Percentiles rank a stretch among this genome's conserved stretches.
These are phyloP conservation scores for Oropetium thomaeum DNA, from an alignment of 176 grass and related monocot genomes.

Conservation along the genomic window DNA sequence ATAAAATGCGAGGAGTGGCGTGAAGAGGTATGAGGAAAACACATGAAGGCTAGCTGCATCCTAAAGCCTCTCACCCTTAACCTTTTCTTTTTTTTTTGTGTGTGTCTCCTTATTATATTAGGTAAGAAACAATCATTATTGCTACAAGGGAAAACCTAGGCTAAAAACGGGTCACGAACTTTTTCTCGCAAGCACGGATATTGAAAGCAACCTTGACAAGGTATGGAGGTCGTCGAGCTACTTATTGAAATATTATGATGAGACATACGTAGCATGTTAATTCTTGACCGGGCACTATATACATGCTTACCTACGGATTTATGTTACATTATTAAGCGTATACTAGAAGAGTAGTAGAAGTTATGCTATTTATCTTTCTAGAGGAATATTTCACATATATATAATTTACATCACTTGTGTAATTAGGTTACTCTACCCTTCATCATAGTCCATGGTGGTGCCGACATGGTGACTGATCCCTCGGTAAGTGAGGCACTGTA, in stretches of 20 bases:
- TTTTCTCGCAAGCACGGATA: constrained; percentile 56
- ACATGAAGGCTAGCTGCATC: not conserved
- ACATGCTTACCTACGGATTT: not conserved
- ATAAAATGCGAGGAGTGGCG: constrained; percentile 48
- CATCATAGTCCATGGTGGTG: constrained; percentile 59
- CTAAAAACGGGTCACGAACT: constrained; percentile 57
- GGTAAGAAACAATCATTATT: constrained; percentile 60
- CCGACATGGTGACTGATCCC: constrained; percentile 50
- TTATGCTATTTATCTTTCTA: not conserved
- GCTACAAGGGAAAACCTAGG: constrained; percentile 69
- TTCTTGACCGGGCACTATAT: not conserved
- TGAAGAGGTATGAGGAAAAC: constrained; percentile 44
- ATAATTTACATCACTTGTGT: not conserved
- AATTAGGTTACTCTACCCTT: constrained; percentile 53
- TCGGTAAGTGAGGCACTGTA: constrained; percentile 45
- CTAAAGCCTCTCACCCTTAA: no score
- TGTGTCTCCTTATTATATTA: constrained; percentile 16
- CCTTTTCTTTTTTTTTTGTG: no score
- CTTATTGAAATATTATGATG: not conserved
- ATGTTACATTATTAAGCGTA: not conserved
- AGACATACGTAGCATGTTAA: no score
- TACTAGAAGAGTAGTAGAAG: no score
- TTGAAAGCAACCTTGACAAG: constrained; percentile 65
- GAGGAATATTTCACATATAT: not conserved
- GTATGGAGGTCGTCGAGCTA: constrained; percentile 1